A percentile compares a stretch with the other conserved stretches of the same genome.
Conservation (phyloP, 208 protist genomes). For the Wallacemonas collosoma region DNA sequence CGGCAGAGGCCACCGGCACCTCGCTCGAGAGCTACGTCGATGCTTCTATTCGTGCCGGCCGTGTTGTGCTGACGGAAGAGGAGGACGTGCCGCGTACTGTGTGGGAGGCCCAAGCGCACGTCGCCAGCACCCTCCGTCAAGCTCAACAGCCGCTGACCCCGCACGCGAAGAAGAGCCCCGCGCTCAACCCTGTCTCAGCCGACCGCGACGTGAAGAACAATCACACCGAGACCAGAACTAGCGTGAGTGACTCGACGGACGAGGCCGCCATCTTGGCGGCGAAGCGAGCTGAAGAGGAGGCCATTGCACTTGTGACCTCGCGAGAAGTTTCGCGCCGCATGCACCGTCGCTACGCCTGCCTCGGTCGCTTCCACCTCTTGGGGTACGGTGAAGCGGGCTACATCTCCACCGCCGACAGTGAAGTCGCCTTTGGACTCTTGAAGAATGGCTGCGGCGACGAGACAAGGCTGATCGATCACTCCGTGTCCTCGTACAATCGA, state of each 20-base stretch:
- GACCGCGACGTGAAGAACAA: background rate
- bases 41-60: slow-evolving; percentile 39
- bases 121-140: background rate
- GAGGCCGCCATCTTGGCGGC: too few relatives aligned
- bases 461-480: slow-evolving; percentile 51
- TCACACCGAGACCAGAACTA: too few relatives aligned
- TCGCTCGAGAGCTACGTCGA: slow-evolving; percentile 41
- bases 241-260: too few relatives aligned
- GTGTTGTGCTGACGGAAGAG: slow-evolving; percentile 38
- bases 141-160: background rate
- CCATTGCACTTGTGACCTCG: slow-evolving; percentile 17
- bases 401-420: slow-evolving; percentile 61
- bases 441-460: slow-evolving; percentile 49
- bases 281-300: background rate
- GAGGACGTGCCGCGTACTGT: slow-evolving; percentile 3
- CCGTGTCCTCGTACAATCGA: slow-evolving; percentile 65
- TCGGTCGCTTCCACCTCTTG: slow-evolving; percentile 80
- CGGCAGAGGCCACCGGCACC: slow-evolving; percentile 15
- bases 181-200: background rate
- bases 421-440: slow-evolving; percentile 56
- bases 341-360: slow-evolving; percentile 67
- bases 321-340: slow-evolving; percentile 20
- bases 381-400: slow-evolving; percentile 49
- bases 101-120: slow-evolving; percentile 4
- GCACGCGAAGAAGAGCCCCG: background rate